Conservation (phyloP, 768 basidiomycete species). For the Amyloporia xantha region DNA sequence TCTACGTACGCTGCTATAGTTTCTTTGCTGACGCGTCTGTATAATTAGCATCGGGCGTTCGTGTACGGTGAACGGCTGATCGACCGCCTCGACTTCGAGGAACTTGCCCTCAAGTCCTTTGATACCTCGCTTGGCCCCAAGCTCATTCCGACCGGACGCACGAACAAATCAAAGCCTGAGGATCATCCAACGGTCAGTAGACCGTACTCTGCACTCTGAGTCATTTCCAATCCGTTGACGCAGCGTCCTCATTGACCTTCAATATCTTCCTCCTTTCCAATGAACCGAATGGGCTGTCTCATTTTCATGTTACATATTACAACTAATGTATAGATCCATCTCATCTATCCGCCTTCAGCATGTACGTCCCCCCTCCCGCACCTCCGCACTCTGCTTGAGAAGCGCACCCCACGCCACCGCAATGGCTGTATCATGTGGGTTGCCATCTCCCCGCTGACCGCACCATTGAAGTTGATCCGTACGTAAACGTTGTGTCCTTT, state of each 20-base stretch:
- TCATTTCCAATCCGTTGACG: slow-evolving; percentile 18
- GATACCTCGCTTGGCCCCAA: slow-evolving; percentile 62
- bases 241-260: slow-evolving; percentile 5
- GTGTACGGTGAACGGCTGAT: slow-evolving; percentile 59
- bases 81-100: slow-evolving; percentile 75
- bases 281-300: not conserved
- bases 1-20: no score
- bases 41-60: slow-evolving; percentile 56
- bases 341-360: slow-evolving; percentile 44
- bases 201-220: no score
- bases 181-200: slow-evolving; percentile 15
- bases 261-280: not conserved
- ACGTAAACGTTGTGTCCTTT: slow-evolving; percentile 22
- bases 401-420: slow-evolving; percentile 56
- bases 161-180: slow-evolving; percentile 8
- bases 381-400: slow-evolving; percentile 43
- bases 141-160: slow-evolving; percentile 12
- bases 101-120: slow-evolving; percentile 65
- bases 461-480: slow-evolving; percentile 78
- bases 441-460: slow-evolving; percentile 58
- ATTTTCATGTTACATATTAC: not conserved
- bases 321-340: slow-evolving; percentile 42
- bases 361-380: slow-evolving; percentile 35
- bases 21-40: not conserved
- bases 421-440: slow-evolving; percentile 65